These are phyloP conservation scores for Aspergillus sparsus DNA, from an alignment of 495 filamentous ascomycete species.

Conservation along the genomic window DNA sequence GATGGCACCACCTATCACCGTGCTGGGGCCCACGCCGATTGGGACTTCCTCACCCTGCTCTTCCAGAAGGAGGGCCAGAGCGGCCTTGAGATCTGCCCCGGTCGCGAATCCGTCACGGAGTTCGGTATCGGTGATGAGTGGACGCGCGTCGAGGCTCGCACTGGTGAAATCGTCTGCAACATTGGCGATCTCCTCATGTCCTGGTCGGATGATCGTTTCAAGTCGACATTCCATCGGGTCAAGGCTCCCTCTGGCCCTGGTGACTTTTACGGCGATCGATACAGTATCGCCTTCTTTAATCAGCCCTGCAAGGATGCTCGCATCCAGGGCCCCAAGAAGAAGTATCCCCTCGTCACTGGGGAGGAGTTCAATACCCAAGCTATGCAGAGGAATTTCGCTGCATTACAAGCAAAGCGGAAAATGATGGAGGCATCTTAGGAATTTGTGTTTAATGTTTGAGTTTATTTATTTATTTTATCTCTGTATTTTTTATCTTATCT, in stretches of 20 bases:
- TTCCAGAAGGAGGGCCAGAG: slow-evolving; percentile 64
- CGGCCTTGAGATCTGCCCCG: slow-evolving; percentile 67
- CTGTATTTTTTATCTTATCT: too few relatives aligned
- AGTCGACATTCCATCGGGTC: slow-evolving; percentile 64
- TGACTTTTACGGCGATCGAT: slow-evolving; percentile 60
- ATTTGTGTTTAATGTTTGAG: neutral
- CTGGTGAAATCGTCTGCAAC: slow-evolving; percentile 65
- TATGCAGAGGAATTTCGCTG: slow-evolving; percentile 59
- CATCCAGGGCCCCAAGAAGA: slow-evolving; percentile 61
- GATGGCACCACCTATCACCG: slow-evolving; percentile 54
- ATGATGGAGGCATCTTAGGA: slow-evolving; percentile 22
- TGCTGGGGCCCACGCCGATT: slow-evolving; percentile 66
- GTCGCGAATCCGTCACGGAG: slow-evolving; percentile 59
- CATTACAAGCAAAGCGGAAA: slow-evolving; percentile 36
- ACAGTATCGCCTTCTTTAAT: slow-evolving; percentile 68
- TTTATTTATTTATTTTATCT: too few relatives aligned
- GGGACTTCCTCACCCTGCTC: slow-evolving; percentile 64
- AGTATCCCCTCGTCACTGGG: slow-evolving; percentile 61
- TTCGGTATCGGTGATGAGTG: slow-evolving; percentile 61
- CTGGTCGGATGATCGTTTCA: slow-evolving; percentile 70
- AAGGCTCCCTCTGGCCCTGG: slow-evolving; percentile 54
- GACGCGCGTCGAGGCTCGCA: slow-evolving; percentile 60
- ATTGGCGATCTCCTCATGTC: slow-evolving; percentile 70
- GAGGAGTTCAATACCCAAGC: slow-evolving; percentile 59
- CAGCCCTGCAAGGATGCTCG: slow-evolving; percentile 60